Evolutionary conservation across 2,329 filamentous ascomycete genomes (phyloP), one percentile per base, ranked within the genome.

Genomic region (Venturia asperata): DNA sequence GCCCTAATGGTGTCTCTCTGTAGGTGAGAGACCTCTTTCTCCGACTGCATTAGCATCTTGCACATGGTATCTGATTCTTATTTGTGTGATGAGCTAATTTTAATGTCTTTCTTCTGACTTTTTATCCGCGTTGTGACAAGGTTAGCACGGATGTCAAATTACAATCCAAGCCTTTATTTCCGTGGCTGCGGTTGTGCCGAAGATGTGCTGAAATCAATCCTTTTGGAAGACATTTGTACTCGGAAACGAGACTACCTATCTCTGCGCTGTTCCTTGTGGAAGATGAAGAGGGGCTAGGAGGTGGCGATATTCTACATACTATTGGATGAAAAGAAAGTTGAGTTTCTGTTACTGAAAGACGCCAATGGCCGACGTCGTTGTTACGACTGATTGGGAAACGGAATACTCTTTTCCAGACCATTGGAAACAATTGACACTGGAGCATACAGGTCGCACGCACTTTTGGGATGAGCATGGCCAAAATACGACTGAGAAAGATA

Each of bases 71-170:
- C 52, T n/a, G n/a, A 58, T 19, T 37, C 30, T 58, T 37, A 2
- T 24, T 19, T 61, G 21, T 21, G 37, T 64, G 37, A 19, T 24
- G 17, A 42, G 37, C 63, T 56, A 64, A 64, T 27, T 13, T 15
- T 27, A 58, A 21, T 64, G 39, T 61, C 60, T 61, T 61, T 61
- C 11, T 10, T 1, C 27, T 42, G 60, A 42, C 24, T 37, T 19
- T 3, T 27, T n/a, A 3, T 27, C n/a, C n/a, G 3, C 10, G 1
- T 34, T 61, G 27, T 24, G 37, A 27, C n/a, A 41, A 15, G 42
- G 43, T n/a, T 39, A 93, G 92, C 92, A 96, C 90, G 89, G 90
- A 96, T 96, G 92, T 97, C 92, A 96, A 96, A 96, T 96, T 97
- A 87, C 92, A 94, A 93, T 89, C 82, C 85, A 85, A 87, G 87